Base-by-base conservation (phyloP, 1,139 yeast species). In the Hyphopichia wangnamkhiaoensis region DNA sequence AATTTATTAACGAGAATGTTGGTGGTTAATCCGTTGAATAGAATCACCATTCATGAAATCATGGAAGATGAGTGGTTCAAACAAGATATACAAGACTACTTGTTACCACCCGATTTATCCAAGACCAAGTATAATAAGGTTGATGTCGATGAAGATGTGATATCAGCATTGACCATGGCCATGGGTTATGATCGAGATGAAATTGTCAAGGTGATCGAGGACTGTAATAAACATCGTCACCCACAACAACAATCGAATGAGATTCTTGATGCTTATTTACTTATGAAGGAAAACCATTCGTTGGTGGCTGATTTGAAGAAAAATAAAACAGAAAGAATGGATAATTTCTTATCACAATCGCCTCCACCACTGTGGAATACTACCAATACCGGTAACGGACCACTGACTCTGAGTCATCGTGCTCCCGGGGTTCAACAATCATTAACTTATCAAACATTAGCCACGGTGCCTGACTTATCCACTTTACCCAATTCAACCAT, bases 11-110 rank as follows among this genome's bases (percentile, higher is more conserved):
- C 95, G 29, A 79, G 89, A 56, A 94, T 93, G 98, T 76, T 93
- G 50, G 96, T 93, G 45, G 99, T 94, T 24, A 91, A 93, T 59
- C 98, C 99, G 24, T 74, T 93, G 59, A 89, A 91, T 61, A 82
- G 99, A 69, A 93, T 94, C 44, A 91, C 98, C 14, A 90, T 93
- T 39, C 91, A 84, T 54, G 97, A 89, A 58, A 88, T 93, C 38
- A 84, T 91, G 85, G 89, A 91, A 55, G 97, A 93, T 59, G 93
- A 88, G 47, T 93, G 99, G 99, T 93, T 93, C 66, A 84, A 82
- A 51, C 82, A 81, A 10, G 90, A 81, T 41, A 76, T 94, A 47
- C 90, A 93, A 33, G 91, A 84, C 17, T 89, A 91, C 57, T 74
- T 93, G 49, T 69, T 85, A 44, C 94, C 96, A 2, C 85, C 84